Base-by-base conservation (phyloP, 176 grass and related monocot genomes). In the Cocos nucifera region DNA sequence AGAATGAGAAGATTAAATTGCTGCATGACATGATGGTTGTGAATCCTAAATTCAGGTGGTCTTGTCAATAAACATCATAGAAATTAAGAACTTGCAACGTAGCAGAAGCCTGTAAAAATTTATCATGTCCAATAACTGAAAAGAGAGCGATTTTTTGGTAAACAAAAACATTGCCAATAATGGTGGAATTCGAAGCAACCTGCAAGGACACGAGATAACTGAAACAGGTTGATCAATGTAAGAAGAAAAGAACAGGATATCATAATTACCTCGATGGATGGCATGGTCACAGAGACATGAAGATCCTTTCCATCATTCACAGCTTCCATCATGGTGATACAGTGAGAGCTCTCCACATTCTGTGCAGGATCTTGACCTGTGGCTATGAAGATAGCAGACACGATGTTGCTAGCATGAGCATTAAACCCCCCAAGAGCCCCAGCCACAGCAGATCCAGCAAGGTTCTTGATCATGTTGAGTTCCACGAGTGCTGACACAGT, bases 261-360 rank as follows among this genome's bases (percentile, higher is more conserved):
- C 5, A 56, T 18, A 10, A 19, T 53, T 92, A 98, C 93, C 93
- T 92, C 93, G 51, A 98, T 92, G 58, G 87, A 88, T 64, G 93
- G 93, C 93, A 98, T 92, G 15, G 93, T 92, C 22, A 98, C 93
- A 27, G 93, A 98, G 50, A 98, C 71, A 66, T 98, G 93, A 67
- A 98, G 93, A 74, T 98, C 93, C 73, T 69, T 85, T 19, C 87
- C 87, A 17, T 69, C 87, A 62, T 97, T 97, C 54, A 79, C 26
- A 67, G 87, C 76, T 72, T 98, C 93, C 62, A 92, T 30, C 87
- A 98, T 98, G 62, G 93, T 98, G 61, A 98, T 98, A 62, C 93
- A 98, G 17, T 98, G 87, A 60, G 87, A 98, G 54, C 93, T 98
- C 73, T 98, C 93, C 15, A 98, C 84, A 59, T 98, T 98, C 58